Base-by-base conservation (phyloP, 148 eudicot species). In the Vaccinium vitisidaea region DNA sequence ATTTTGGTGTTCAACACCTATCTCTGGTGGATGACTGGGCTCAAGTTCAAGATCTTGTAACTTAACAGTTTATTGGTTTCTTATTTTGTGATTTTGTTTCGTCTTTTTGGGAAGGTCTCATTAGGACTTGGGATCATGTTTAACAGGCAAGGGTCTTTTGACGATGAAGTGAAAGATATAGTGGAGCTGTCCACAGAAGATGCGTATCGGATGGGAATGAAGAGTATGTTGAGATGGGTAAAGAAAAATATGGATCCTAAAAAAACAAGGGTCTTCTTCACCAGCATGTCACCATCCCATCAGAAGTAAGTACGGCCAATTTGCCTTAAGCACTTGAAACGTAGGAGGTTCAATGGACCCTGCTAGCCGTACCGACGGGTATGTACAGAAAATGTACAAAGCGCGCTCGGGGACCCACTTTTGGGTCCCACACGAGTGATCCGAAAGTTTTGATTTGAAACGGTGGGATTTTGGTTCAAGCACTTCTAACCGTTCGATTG, bases 21-120 rank as follows among this genome's bases (percentile, higher is more conserved):
- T 80, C 91, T 95, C 4, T 97, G 99, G 99, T 97, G 99, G 99
- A 95, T 95, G 94, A 93, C 95, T 75, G 99, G 99, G 86, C 88
- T 84, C 55, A 83, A 89, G 65, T 91, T 97, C 91, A 97, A 95
- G 80, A 91, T 97, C 80, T 84, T 94, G 99, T 97, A 93, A 89
- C n/a, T 58, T 23, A 39, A 70, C 12, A 30, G 30, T 8, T 32
- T 79, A 0, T 2, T 1, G 8, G 21, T 14, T 36, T 53, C 65
- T 52, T 30, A 43, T n/a, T 39, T 59, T 10, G 1, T 10, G 9
- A 43, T 43, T 43, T 15, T 21, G 39, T 1, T 13, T 39, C 0
- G 2, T 43, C 1, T 2, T 36, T 32, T n/a, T 13, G 14, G 21
- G 19, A 11, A 18, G 48, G 54, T 19, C 25, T 43, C 25, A 27